These are phyloP conservation scores for Pythium vanterpoolii DNA, from an alignment of 352 stramenopile genomes.

Conservation along the genomic window DNA sequence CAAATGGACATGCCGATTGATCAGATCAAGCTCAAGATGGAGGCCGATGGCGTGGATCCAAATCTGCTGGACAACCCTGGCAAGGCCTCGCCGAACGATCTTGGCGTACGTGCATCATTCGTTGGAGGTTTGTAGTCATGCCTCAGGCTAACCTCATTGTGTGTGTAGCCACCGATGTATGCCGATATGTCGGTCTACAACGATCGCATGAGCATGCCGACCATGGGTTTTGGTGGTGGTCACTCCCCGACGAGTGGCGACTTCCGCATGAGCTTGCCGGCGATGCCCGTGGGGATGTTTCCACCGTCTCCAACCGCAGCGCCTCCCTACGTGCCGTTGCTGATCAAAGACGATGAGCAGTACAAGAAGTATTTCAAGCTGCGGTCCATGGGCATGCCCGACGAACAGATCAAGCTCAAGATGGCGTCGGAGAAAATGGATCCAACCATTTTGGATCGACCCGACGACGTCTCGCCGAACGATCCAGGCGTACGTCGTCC, in stretches of 20 bases:
- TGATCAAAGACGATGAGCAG: conserved; percentile 72
- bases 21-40: conserved; percentile 87
- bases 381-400: conserved; percentile 74
- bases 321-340: conserved; percentile 56
- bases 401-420: conserved; percentile 81
- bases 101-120: conserved; percentile 43
- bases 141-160: not conserved
- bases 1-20: conserved; percentile 76
- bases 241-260: conserved; percentile 3
- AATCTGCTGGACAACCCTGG: conserved; percentile 59
- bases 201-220: conserved; percentile 18
- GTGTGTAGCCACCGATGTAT: conserved; percentile 21
- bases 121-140: not conserved
- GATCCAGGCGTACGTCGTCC: conserved; percentile 60
- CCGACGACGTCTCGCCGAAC: conserved; percentile 75
- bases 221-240: conserved; percentile 10
- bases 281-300: conserved; percentile 25
- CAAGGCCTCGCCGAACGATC: conserved; percentile 72
- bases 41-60: conserved; percentile 70
- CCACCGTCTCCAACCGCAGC: conserved; percentile 4
- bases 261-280: conserved; percentile 29
- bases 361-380: conserved; percentile 86
- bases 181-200: conserved; percentile 12
- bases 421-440: conserved; percentile 73
- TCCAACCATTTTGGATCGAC: conserved; percentile 55